Evolutionary conservation across 352 stramenopile genomes (phyloP).

Genomic region (Globisporangium cylindrosporum): DNA sequence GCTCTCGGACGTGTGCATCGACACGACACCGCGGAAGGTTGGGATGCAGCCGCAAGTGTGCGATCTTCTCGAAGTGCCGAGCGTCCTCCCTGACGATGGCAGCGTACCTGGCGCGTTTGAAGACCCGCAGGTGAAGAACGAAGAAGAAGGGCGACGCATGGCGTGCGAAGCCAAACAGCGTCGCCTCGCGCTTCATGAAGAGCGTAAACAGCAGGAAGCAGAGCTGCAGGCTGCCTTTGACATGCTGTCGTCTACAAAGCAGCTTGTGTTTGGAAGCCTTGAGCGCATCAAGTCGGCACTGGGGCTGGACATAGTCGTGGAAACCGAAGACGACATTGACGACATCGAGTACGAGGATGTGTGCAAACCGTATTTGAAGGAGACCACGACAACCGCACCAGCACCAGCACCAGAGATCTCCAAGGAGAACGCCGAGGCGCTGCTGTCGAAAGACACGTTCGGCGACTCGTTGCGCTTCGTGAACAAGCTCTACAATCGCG

Average conservation of each 20-base stretch:
- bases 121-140: constrained; percentile 32
- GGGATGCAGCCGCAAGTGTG: constrained; percentile 46
- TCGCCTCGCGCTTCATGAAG: constrained; percentile 30
- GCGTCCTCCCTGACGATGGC: constrained; percentile 11
- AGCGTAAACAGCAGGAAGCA: constrained; percentile 26
- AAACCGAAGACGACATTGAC: constrained; percentile 45
- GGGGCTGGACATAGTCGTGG: constrained; percentile 39
- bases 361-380: constrained; percentile 30
- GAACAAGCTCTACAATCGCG: constrained; percentile 90
- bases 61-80: constrained; percentile 44
- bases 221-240: constrained; percentile 17
- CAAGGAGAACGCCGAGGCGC: constrained; percentile 39
- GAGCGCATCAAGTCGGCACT: constrained; percentile 29
- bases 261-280: constrained; percentile 13
- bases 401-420: constrained; percentile 20
- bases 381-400: background rate
- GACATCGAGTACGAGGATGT: constrained; percentile 75
- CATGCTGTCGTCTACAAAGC: constrained; percentile 12
- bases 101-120: background rate
- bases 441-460: constrained; percentile 89
- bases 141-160: constrained; percentile 55
- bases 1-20: constrained; percentile 50
- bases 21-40: constrained; percentile 46
- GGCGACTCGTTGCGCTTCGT: constrained; percentile 90
- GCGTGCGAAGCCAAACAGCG: constrained; percentile 64